phyloP scores from a whole-genome alignment of 1,284 basidiomycete species.

The Athelia psychrophila region DNA sequence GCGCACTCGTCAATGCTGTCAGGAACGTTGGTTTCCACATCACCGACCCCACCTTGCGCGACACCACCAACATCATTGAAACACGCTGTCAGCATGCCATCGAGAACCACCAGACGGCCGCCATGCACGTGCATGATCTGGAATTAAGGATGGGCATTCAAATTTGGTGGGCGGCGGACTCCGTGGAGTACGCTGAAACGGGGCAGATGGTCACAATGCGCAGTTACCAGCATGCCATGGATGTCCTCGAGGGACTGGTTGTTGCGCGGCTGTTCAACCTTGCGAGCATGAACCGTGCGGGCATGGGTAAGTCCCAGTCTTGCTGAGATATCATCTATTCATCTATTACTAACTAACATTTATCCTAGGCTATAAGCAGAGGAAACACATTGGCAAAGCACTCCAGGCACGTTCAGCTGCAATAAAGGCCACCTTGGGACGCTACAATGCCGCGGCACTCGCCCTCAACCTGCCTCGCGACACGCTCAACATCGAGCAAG shows the following conservation, averaged over 20 bases:
- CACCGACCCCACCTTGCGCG: neutral
- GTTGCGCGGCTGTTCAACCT: constrained; percentile 14
- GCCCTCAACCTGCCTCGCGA: constrained; percentile 15
- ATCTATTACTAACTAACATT: neutral
- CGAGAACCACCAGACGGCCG: constrained; percentile 13
- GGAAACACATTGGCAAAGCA: constrained; percentile 22
- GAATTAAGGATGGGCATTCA: constrained; percentile 19
- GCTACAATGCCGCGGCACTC: constrained; percentile 21
- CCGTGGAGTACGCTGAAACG: constrained; percentile 12
- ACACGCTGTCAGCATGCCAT: constrained; percentile 14
- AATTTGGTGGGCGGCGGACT: constrained; percentile 14
- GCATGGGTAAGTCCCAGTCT: constrained; percentile 2
- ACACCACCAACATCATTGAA: constrained; percentile 3
- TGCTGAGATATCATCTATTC: no score
- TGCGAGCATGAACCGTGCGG: neutral
- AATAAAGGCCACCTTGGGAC: constrained; percentile 19
- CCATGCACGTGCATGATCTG: constrained; percentile 16
- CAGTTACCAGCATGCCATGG: constrained; percentile 8
- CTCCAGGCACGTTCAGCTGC: constrained; percentile 18
- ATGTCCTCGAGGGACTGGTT: constrained; percentile 15
- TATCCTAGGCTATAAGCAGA: no score
- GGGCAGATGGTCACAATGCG: constrained; percentile 9
- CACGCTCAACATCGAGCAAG: constrained; percentile 22
- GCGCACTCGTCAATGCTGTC: neutral
- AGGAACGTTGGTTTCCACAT: neutral